Percentiles rank a stretch among this genome's conserved stretches.
phyloP scores from a whole-genome alignment of 257 asterid species.

The Hygrophila difformis region DNA sequence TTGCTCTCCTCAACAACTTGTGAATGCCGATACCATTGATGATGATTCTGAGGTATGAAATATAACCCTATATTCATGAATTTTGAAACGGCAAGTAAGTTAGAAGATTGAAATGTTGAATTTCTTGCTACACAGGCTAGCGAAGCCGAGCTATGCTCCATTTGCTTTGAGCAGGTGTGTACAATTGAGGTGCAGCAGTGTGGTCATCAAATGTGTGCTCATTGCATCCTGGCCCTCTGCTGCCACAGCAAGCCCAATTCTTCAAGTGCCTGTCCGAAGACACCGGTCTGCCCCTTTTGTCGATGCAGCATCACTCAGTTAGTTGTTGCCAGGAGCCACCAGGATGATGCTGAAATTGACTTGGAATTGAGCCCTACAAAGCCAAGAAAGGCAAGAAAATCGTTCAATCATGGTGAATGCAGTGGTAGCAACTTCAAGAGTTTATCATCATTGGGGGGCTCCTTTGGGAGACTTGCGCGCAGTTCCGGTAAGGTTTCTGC shows the following conservation, averaged over 20 bases:
- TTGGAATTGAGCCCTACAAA: constrained; percentile 34
- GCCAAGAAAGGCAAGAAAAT: constrained; percentile 36
- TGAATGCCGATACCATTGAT: constrained; percentile 25
- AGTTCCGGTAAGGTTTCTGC: constrained; percentile 47
- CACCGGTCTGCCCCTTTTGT: constrained; percentile 74
- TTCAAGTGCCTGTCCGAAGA: constrained; percentile 22
- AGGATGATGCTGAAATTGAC: constrained; percentile 24
- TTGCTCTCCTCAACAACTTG: constrained; percentile 4
- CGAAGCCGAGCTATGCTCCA: constrained; percentile 58
- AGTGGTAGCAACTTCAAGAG: constrained; percentile 47
- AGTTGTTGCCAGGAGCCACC: constrained; percentile 42
- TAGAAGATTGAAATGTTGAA: background rate
- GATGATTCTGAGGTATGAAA: constrained; percentile 54
- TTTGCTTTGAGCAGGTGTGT: constrained; percentile 70
- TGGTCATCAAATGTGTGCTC: constrained; percentile 87
- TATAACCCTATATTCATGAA: background rate
- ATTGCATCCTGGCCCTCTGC: constrained; percentile 60
- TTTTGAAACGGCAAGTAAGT: background rate
- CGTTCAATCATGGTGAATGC: constrained; percentile 42
- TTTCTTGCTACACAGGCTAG: constrained; percentile 32
- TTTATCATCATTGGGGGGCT: constrained; percentile 45
- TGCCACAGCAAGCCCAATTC: constrained; percentile 57
- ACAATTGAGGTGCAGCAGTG: constrained; percentile 65
- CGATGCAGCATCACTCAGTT: constrained; percentile 51
- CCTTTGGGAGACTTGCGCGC: constrained; percentile 48